phyloP scores from a whole-genome alignment of 352 stramenopile genomes.

The Phytophthora tentaculata region DNA sequence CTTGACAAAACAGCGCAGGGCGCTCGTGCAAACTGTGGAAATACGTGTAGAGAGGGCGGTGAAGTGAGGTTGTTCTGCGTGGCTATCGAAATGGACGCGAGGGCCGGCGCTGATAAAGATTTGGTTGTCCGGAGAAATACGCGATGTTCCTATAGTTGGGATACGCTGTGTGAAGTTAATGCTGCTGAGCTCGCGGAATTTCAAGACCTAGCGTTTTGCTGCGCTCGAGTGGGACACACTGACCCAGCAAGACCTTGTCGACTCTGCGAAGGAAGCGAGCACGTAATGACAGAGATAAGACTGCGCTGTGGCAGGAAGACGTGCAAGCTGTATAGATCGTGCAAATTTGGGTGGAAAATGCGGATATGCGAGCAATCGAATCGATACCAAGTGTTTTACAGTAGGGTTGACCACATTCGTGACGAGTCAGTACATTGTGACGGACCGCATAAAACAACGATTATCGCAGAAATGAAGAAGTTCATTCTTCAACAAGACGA shows the following conservation, averaged over 20 bases:
- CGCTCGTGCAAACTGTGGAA: too few relatives aligned
- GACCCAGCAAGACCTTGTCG: neutral
- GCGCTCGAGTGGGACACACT: neutral
- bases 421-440: neutral
- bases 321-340: neutral
- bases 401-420: neutral
- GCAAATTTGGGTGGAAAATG: neutral
- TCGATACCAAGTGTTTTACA: neutral
- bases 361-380: neutral
- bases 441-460: neutral
- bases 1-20: too few relatives aligned
- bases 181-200: constrained; percentile 2
- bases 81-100: too few relatives aligned
- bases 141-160: neutral
- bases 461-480: constrained; percentile 15
- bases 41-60: too few relatives aligned
- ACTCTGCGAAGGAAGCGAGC: neutral
- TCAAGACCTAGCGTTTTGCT: constrained; percentile 9
- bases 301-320: constrained; percentile 4
- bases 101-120: too few relatives aligned
- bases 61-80: too few relatives aligned
- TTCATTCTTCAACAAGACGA: constrained; percentile 19
- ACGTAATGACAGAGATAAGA: constrained; percentile 4
- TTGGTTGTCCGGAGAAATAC: too few relatives aligned
- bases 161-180: neutral